A percentile compares a stretch with the other conserved stretches of the same genome.
Evolutionary conservation across 2,329 filamentous ascomycete species (phyloP).

Genomic region (Colletotrichum zoysiae): DNA sequence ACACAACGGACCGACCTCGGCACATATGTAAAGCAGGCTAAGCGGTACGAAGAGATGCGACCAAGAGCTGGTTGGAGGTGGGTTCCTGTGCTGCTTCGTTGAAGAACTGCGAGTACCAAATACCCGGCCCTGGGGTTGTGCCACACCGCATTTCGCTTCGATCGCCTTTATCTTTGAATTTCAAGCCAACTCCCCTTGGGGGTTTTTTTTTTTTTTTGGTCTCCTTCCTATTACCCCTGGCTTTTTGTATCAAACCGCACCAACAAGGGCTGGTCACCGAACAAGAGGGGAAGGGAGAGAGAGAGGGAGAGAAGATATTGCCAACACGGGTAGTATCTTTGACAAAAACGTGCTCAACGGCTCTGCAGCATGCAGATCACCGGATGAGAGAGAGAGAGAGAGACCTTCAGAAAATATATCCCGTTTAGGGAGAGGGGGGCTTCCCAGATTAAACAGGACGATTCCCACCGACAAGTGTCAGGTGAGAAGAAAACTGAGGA

Average conservation of each 20-base stretch:
- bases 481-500: conserved; percentile 31
- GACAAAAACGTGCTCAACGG: not conserved
- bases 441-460: not conserved
- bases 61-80: not conserved
- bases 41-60: not conserved
- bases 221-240: not conserved
- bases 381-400: not conserved
- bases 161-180: conserved; percentile 15
- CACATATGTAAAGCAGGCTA: not conserved
- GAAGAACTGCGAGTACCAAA: conserved; percentile 25
- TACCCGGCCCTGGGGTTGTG: conserved; percentile 21
- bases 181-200: not conserved
- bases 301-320: not conserved
- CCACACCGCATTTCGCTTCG: conserved; percentile 37
- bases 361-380: not conserved
- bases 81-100: conserved; percentile 11
- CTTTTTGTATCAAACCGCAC: not conserved
- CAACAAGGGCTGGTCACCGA: not conserved
- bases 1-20: conserved; percentile 6
- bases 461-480: conserved; percentile 23
- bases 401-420: not conserved
- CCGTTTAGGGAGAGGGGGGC: not conserved
- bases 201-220: not conserved
- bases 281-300: too few species aligned
- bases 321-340: not conserved